Percentiles rank a stretch among this genome's conserved stretches.
Conservation (phyloP, 257 asterid species). For the Rubia yunnanensis region DNA sequence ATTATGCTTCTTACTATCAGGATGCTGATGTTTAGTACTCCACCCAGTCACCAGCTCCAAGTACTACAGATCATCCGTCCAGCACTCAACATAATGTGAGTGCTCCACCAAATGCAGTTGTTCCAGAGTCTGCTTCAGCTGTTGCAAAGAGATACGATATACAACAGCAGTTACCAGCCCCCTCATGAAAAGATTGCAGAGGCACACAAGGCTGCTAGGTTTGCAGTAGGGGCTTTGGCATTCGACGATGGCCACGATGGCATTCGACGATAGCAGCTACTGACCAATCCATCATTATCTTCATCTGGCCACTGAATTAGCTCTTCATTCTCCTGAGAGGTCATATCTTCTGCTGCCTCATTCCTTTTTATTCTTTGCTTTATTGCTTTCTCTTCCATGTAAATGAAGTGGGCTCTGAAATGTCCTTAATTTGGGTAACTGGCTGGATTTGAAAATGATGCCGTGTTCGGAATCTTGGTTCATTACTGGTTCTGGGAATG, state of each 20-base stretch:
- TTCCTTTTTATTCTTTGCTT: background rate
- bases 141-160: constrained; percentile 33
- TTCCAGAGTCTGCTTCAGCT: constrained; percentile 36
- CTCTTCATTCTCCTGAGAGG: background rate
- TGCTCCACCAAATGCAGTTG: constrained; percentile 33
- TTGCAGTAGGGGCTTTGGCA: constrained; percentile 87
- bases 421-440: background rate
- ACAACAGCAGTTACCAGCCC: constrained; percentile 75
- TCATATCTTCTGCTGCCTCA: background rate
- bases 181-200: constrained; percentile 76
- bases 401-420: background rate
- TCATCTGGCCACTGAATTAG: constrained; percentile 33
- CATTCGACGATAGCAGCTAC: no score
- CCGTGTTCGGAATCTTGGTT: constrained; percentile 2
- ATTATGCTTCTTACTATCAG: constrained; percentile 55
- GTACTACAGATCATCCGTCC: constrained; percentile 28
- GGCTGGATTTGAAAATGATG: no score
- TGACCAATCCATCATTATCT: constrained; percentile 65
- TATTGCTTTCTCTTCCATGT: background rate
- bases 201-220: constrained; percentile 94
- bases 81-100: constrained; percentile 36
- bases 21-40: constrained; percentile 46
- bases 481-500: background rate
- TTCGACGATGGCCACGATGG: constrained; percentile 92
- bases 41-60: constrained; percentile 36